Base-by-base conservation (phyloP, 2,329 filamentous ascomycete genomes). In the Juglanconis sp. region DNA sequence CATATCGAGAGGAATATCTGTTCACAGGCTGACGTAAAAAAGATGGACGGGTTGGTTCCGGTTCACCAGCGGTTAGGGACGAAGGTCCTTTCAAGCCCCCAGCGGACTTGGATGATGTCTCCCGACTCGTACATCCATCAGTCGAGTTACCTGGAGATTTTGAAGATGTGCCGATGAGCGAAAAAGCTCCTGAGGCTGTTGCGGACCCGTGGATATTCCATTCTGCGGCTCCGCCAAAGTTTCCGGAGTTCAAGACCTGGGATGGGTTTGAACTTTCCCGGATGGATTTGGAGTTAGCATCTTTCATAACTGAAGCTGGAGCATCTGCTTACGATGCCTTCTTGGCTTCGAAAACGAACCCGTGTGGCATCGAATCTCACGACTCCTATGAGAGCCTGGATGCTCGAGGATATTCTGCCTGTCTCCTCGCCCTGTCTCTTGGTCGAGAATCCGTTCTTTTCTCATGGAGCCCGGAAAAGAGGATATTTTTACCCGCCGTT, bases 401-500 rank as follows among this genome's bases (percentile, higher is more conserved):
- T 53, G 71, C 77, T 1, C 76, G 72, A 24, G 69, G 76, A 5
- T 88, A 85, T 67, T 73, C 79, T 53, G 72, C 79, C 17, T 87
- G 86, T 10, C 75, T 94, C 0, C 77, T 89, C 63, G 82, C 86
- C 11, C 76, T 94, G 1, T 84, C 86, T 0, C 80, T 92, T 5
- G 91, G 90, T 0, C 81, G 89, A 52, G 87, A 86, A 44, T 93
- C 90, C 0, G 78, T 89, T 1, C 81, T 95, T 38, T 95, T 91
- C 70, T 69, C 73, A 0, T 91, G 85, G 79, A 77, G 87, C 54
- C 70, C 77, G 2, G 75, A 77, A 3, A 77, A 78, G 34, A 74
- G 73, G 31, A 75, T 74, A 0, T 91, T 93, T 66, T 71, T 74
- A 15, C 77, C 81, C 9, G 72, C 74, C 2, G 66, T 82, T 1